Conservation (phyloP, 805 yeast species). For the Kazachstania africana region DNA sequence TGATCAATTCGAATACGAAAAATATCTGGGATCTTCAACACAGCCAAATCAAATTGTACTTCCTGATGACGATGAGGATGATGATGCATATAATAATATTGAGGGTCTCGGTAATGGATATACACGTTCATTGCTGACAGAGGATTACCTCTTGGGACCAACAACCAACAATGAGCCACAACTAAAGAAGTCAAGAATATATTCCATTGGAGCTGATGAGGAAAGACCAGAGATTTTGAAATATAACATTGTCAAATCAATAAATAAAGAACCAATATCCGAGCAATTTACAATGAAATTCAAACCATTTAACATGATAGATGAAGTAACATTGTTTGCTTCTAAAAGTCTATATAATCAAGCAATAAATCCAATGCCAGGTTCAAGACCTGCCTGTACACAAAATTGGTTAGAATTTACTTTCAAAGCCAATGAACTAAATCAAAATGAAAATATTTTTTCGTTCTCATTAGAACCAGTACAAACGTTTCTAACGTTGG, state of each 20-base stretch:
- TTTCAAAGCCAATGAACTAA: slow-evolving; percentile 16
- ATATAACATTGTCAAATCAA: slow-evolving; percentile 19
- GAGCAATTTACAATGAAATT: slow-evolving; percentile 13
- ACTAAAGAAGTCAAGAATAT: neutral
- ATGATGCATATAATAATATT: slow-evolving; percentile 20
- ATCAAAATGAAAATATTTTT: slow-evolving; percentile 19
- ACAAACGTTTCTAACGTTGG: slow-evolving; percentile 20
- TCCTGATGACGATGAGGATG: slow-evolving; percentile 7
- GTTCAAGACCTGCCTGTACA: slow-evolving; percentile 19
- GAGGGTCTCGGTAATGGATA: slow-evolving; percentile 27
- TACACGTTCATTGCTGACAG: slow-evolving; percentile 18
- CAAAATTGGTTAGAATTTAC: slow-evolving; percentile 24
- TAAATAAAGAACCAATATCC: slow-evolving; percentile 13
- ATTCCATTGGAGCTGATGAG: slow-evolving; percentile 1
- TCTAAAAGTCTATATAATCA: slow-evolving; percentile 20
- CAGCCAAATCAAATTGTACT: neutral
- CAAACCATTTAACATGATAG: slow-evolving; percentile 16
- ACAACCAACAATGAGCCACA: neutral
- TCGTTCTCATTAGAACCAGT: slow-evolving; percentile 21
- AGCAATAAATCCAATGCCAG: slow-evolving; percentile 20
- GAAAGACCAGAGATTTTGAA: slow-evolving; percentile 16
- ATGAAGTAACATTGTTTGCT: slow-evolving; percentile 16
- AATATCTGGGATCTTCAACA: slow-evolving; percentile 9
- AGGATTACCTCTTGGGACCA: slow-evolving; percentile 16
- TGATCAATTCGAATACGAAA: slow-evolving; percentile 22